Evolutionary conservation across 1,284 basidiomycete species (phyloP).

Genomic region (Tylopilus sp.): DNA sequence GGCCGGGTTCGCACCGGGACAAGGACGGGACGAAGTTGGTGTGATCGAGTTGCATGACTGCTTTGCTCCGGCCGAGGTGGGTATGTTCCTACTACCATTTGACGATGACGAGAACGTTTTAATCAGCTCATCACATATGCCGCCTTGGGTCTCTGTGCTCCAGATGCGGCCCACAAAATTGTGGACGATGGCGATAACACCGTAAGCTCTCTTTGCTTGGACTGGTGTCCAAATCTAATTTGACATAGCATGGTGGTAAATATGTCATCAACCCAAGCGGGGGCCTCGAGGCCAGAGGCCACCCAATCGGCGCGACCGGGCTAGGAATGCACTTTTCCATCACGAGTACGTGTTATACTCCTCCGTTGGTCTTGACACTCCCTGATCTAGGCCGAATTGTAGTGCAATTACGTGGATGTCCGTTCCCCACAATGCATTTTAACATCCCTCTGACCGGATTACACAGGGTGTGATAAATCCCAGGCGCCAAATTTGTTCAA

Average conservation of each 20-base stretch:
- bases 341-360: constrained; percentile 50
- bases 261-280: constrained; percentile 86
- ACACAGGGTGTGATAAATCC: constrained; percentile 72
- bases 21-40: constrained; percentile 72
- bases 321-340: constrained; percentile 87
- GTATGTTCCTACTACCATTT: constrained; percentile 1
- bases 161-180: constrained; percentile 71
- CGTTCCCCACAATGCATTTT: constrained; percentile 14
- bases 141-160: constrained; percentile 70
- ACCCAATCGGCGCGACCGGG: constrained; percentile 81
- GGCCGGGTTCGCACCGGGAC: constrained; percentile 62
- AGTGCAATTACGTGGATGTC: constrained; percentile 75
- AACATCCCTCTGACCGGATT: not conserved
- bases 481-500: constrained; percentile 73
- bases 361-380: not conserved
- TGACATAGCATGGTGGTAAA: constrained; percentile 71
- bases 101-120: not conserved
- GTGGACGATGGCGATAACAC: constrained; percentile 82
- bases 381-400: not conserved
- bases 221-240: not conserved
- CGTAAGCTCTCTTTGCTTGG: constrained; percentile 37
- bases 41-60: constrained; percentile 88
- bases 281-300: constrained; percentile 82
- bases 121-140: constrained; percentile 75
- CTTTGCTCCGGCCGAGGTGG: constrained; percentile 75